Evolutionary conservation across 2,329 filamentous ascomycete genomes (phyloP), one percentile per base, ranked within the genome.

Genomic region (Ophiognomonia clavigignenti-juglandacearum): DNA sequence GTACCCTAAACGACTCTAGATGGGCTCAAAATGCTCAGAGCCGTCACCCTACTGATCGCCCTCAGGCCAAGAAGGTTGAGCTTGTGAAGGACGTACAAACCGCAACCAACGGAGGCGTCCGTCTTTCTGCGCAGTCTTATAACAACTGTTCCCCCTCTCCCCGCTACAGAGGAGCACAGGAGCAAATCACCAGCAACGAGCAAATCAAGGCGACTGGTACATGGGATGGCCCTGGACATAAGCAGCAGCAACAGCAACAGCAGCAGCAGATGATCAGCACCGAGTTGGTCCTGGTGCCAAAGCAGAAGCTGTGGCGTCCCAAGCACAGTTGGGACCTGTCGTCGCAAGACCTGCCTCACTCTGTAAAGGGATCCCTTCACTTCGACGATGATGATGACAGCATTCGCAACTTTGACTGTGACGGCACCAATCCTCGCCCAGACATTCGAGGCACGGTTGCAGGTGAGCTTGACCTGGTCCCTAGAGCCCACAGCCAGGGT

Each of bases 261-360:
- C 16, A 16, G 29, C 31, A 32, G 23, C 32, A 6, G 19, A n/a
- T 16, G 2, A 27, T 6, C 19, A 26, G 11, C n/a, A 14, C 8
- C 13, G 14, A 16, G 35, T 11, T 3, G 13, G 23, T 7, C 4
- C 22, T 31, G 20, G 19, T 13, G 27, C n/a, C 22, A 10, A 13
- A 32, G 7, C 16, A 35, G 7, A 39, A 45, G 24, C 40, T 38
- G 35, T 49, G 46, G 50, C 42, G 35, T 1, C 46, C 49, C 36
- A 45, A 42, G 14, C 38, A 32, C 24, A 47, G 37, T 19, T 27
- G 27, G 2, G 29, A 45, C n/a, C 23, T 23, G 27, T 18, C 38
- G 6, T 48, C 43, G 34, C 50, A 52, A 34, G 48, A 43, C 4
- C 42, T 52, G 34, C 50, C 50, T 2, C 36, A 43, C 26, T 40